phyloP scores from a whole-genome alignment of 352 stramenopile species.

The Globisporangium carolinianum region DNA sequence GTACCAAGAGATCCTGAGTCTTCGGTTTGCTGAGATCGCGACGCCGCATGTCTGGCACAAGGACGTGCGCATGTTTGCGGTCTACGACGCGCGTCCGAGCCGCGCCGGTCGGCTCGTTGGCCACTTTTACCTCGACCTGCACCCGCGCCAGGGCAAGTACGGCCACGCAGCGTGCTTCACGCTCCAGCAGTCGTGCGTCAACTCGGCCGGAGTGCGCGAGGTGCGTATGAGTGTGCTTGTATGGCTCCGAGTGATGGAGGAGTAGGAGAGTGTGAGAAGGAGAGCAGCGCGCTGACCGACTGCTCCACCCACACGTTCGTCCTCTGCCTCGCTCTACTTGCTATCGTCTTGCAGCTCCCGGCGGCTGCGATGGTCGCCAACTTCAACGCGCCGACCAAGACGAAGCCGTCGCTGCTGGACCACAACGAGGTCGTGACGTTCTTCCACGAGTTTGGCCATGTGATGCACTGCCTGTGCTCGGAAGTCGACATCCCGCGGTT shows the following conservation, averaged over 20 bases:
- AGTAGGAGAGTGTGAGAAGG: too few relatives aligned
- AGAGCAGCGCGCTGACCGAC: too few relatives aligned
- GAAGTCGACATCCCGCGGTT: conserved; percentile 74
- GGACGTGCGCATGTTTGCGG: conserved; percentile 83
- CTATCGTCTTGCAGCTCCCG: conserved; percentile 21
- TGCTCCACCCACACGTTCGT: too few relatives aligned
- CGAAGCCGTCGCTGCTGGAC: conserved; percentile 68
- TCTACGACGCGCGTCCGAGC: conserved; percentile 60
- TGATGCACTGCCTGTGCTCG: conserved; percentile 88
- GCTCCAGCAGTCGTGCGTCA: conserved; percentile 69
- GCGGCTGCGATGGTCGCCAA: conserved; percentile 89
- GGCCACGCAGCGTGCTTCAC: conserved; percentile 87
- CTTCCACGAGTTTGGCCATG: conserved; percentile 88
- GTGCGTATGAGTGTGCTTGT: conserved; percentile 3
- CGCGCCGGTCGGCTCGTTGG: conserved; percentile 59
- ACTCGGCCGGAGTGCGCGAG: conserved; percentile 52
- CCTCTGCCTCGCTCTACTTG: conserved; percentile 13
- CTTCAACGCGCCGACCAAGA: conserved; percentile 77
- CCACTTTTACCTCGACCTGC: conserved; percentile 87
- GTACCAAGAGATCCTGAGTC: conserved; percentile 84
- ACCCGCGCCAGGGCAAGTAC: conserved; percentile 84
- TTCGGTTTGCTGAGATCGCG: conserved; percentile 81
- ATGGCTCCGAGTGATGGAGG: too few relatives aligned
- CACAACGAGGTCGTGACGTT: conserved; percentile 87
- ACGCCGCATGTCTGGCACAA: conserved; percentile 83